Conservation (phyloP, 2,329 filamentous ascomycete genomes). For the Lecanicillium sp. region DNA sequence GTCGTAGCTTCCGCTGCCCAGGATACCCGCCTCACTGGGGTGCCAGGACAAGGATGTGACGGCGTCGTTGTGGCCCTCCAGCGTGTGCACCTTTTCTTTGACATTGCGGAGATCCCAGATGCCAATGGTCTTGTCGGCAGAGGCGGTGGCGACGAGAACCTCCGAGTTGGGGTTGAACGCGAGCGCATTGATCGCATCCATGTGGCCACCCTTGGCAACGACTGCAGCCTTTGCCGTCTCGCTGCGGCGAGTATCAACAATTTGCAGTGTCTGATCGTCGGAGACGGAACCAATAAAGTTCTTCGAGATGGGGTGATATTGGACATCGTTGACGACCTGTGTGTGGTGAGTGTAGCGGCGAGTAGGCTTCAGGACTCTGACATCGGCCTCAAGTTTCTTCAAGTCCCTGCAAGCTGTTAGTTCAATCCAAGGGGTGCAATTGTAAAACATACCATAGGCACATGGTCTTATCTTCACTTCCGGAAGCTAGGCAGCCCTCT, state of each 20-base stretch:
- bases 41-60: conserved; percentile 95
- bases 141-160: conserved; percentile 83
- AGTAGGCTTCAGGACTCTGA: conserved; percentile 63
- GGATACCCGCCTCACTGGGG: conserved; percentile 78
- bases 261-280: conserved; percentile 87
- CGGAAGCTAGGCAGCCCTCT: conserved; percentile 77
- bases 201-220: conserved; percentile 67
- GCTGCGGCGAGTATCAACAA: conserved; percentile 74
- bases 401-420: conserved; percentile 58
- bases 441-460: conserved; percentile 65
- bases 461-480: conserved; percentile 88
- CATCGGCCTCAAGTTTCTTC: conserved; percentile 63
- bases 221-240: conserved; percentile 62
- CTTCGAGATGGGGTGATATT: conserved; percentile 83
- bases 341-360: conserved; percentile 81
- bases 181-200: conserved; percentile 91
- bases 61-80: conserved; percentile 81
- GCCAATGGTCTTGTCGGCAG: conserved; percentile 89
- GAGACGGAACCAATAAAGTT: conserved; percentile 89
- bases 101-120: conserved; percentile 94
- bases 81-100: conserved; percentile 80
- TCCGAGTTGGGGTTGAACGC: conserved; percentile 93
- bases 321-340: conserved; percentile 92
- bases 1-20: conserved; percentile 90
- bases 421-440: not conserved